These are phyloP conservation scores for Taiozyma onychis DNA, from an alignment of 1,139 yeast genomes.

Conservation along the genomic window DNA sequence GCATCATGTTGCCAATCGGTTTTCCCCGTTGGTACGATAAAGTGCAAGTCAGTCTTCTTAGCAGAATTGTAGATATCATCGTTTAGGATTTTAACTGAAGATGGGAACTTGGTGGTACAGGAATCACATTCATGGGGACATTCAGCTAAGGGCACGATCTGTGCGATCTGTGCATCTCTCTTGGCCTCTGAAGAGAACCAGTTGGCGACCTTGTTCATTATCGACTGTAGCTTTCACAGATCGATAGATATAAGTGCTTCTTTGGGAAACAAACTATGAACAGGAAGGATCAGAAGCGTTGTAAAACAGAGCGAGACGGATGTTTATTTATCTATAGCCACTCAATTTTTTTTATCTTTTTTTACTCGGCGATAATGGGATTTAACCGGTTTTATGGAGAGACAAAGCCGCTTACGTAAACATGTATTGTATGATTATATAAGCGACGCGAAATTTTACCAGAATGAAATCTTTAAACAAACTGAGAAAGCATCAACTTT, in stretches of 20 bases:
- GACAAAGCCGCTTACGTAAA: no score
- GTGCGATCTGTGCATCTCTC: conserved; percentile 27
- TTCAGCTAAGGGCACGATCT: conserved; percentile 36
- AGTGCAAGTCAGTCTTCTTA: conserved; percentile 61
- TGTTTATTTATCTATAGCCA: neutral
- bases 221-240: neutral
- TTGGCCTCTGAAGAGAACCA: neutral
- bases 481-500: neutral
- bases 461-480: neutral
- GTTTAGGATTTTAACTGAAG: conserved; percentile 49
- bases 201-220: neutral
- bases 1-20: conserved; percentile 84
- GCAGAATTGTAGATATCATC: conserved; percentile 67
- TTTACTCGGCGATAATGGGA: neutral
- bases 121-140: conserved; percentile 46
- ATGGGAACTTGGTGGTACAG: conserved; percentile 51
- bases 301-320: no score
- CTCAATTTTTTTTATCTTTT: neutral
- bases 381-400: neutral
- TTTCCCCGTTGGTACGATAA: conserved; percentile 77
- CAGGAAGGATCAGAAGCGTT: no score
- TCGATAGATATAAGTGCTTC: no score
- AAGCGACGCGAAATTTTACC: neutral
- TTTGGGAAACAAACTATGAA: no score
- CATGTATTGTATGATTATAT: neutral